These are phyloP conservation scores for Protomyces inouyei DNA, from an alignment of 1,139 yeast genomes.

Conservation along the genomic window DNA sequence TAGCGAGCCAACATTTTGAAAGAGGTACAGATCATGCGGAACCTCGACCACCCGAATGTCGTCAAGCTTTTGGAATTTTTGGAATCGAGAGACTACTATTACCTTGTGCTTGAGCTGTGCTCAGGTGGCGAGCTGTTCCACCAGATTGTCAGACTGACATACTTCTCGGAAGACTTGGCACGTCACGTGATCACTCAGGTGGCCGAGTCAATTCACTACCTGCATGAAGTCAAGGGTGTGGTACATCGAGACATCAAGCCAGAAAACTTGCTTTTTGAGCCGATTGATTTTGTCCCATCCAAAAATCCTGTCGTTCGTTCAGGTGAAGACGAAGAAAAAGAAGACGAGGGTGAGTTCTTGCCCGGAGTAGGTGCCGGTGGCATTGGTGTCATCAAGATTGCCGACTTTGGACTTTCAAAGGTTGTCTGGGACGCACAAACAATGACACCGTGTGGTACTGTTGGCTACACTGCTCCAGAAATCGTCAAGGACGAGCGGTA, in stretches of 20 bases:
- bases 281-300: slow-evolving; percentile 59
- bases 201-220: slow-evolving; percentile 71
- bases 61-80: slow-evolving; percentile 65
- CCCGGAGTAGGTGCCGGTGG: slow-evolving; percentile 86
- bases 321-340: slow-evolving; percentile 70
- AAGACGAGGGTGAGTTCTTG: slow-evolving; percentile 79
- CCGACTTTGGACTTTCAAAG: slow-evolving; percentile 90
- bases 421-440: slow-evolving; percentile 65
- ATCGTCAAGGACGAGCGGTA: slow-evolving; percentile 81
- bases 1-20: slow-evolving; percentile 59
- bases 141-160: slow-evolving; percentile 84
- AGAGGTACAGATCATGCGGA: slow-evolving; percentile 81
- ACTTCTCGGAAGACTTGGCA: slow-evolving; percentile 78
- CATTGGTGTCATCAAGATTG: slow-evolving; percentile 76
- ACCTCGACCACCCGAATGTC: slow-evolving; percentile 64
- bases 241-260: slow-evolving; percentile 96
- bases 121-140: slow-evolving; percentile 94
- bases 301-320: slow-evolving; percentile 50
- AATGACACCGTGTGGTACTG: slow-evolving; percentile 86
- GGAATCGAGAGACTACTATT: slow-evolving; percentile 63
- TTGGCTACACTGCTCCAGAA: slow-evolving; percentile 91
- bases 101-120: slow-evolving; percentile 75
- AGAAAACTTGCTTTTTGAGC: slow-evolving; percentile 79
- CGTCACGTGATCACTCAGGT: slow-evolving; percentile 82
- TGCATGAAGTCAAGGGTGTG: slow-evolving; percentile 76